phyloP scores from a whole-genome alignment of 2,329 filamentous ascomycete species.

The Onygenales sp. region DNA sequence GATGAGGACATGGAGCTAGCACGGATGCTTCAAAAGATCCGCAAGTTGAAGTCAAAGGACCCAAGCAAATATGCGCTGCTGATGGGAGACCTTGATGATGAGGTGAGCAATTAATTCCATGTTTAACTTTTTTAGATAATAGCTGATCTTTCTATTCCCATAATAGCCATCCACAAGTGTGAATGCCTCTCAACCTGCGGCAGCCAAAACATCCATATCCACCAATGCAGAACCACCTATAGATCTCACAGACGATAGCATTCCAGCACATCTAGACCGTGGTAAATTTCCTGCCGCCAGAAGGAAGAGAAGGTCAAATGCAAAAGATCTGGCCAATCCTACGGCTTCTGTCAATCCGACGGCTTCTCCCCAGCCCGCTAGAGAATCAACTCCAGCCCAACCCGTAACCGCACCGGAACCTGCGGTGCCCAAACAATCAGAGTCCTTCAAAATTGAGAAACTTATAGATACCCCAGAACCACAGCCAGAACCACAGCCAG shows the following conservation, averaged over 20 bases:
- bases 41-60: conserved; percentile 46
- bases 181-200: background rate
- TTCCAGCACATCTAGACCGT: conserved; percentile 4
- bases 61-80: conserved; percentile 46
- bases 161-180: background rate
- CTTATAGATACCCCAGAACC: background rate
- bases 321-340: background rate
- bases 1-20: conserved; percentile 40
- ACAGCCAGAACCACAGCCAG: background rate
- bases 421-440: no score
- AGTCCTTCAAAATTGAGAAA: background rate
- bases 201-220: background rate
- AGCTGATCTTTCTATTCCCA: background rate
- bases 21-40: conserved; percentile 49
- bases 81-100: conserved; percentile 42
- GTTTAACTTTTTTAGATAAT: background rate
- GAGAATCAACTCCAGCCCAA: background rate
- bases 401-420: background rate
- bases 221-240: background rate
- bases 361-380: background rate
- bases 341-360: background rate
- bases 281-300: conserved; percentile 11
- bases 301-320: conserved; percentile 5
- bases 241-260: background rate
- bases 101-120: background rate